Evolutionary conservation across 176 grass and related monocot genomes (phyloP).

Genomic region (Stipa capillata): DNA sequence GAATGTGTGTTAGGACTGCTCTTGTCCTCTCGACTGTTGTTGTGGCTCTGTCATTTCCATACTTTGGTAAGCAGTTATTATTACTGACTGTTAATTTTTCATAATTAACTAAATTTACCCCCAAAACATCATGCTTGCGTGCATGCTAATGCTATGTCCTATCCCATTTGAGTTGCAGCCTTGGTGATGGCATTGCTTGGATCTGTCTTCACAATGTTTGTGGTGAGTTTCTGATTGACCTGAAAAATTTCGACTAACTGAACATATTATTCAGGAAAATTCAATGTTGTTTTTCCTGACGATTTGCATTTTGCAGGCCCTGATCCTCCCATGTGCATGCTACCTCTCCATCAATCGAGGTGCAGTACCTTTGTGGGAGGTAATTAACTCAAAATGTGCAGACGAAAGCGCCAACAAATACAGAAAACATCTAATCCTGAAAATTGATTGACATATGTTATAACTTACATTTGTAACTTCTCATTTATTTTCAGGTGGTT

Average conservation of each 20-base stretch:
- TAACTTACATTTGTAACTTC: too few species aligned
- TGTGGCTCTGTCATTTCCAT: conserved; percentile 57
- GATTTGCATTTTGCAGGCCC: conserved; percentile 35
- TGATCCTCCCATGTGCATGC: conserved; percentile 72
- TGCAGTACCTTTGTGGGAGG: conserved; percentile 39
- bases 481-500: conserved; percentile 26
- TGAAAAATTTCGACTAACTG: not conserved
- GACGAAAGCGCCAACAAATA: not conserved
- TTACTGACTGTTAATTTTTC: not conserved
- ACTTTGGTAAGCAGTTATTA: conserved; percentile 61
- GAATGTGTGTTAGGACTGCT: conserved; percentile 48
- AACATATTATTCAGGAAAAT: not conserved
- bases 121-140: not conserved
- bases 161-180: conserved; percentile 20
- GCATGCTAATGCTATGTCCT: not conserved
- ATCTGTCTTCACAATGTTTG: conserved; percentile 78
- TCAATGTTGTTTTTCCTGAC: not conserved
- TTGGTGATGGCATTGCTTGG: conserved; percentile 76
- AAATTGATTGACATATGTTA: too few species aligned
- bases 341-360: conserved; percentile 53
- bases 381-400: conserved; percentile 16
- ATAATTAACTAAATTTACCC: not conserved
- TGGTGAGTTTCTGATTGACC: conserved; percentile 33
- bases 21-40: conserved; percentile 56
- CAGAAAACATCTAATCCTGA: not conserved